These are phyloP conservation scores for Ascochyta rabiei DNA, from an alignment of 2,329 filamentous ascomycete species.

Conservation along the genomic window DNA sequence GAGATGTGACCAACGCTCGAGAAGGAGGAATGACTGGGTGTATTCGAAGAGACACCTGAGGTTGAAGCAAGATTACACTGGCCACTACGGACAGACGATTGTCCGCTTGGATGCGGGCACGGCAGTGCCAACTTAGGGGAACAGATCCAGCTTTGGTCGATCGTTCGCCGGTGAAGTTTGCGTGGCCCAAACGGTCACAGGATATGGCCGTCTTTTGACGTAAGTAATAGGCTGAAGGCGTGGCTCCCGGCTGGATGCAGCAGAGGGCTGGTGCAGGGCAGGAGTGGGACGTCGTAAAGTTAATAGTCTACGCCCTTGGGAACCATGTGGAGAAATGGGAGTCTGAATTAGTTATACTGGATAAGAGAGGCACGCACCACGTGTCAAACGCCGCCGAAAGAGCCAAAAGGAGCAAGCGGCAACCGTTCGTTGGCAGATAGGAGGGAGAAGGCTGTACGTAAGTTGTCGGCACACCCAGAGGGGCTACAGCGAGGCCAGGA, in stretches of 20 bases:
- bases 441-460: slow-evolving; percentile 38
- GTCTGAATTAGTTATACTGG: slow-evolving; percentile 32
- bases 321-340: slow-evolving; percentile 39
- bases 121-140: slow-evolving; percentile 34
- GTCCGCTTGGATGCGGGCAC: slow-evolving; percentile 24
- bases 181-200: slow-evolving; percentile 19
- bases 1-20: background rate
- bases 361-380: slow-evolving; percentile 43
- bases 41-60: slow-evolving; percentile 7
- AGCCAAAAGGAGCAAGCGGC: slow-evolving; percentile 34
- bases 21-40: background rate
- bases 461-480: slow-evolving; percentile 35
- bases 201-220: slow-evolving; percentile 10
- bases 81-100: slow-evolving; percentile 25
- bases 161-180: slow-evolving; percentile 29
- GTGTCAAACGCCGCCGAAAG: slow-evolving; percentile 32
- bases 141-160: slow-evolving; percentile 25
- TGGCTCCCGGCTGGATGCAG: slow-evolving; percentile 21
- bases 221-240: slow-evolving; percentile 18
- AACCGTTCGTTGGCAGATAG: slow-evolving; percentile 28
- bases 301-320: slow-evolving; percentile 25
- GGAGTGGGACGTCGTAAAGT: slow-evolving; percentile 11
- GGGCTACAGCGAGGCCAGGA: slow-evolving; percentile 25
- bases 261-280: slow-evolving; percentile 22
- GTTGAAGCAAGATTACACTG: slow-evolving; percentile 23